phyloP scores from a whole-genome alignment of 495 filamentous ascomycete species.

The Tuber calosporum region DNA sequence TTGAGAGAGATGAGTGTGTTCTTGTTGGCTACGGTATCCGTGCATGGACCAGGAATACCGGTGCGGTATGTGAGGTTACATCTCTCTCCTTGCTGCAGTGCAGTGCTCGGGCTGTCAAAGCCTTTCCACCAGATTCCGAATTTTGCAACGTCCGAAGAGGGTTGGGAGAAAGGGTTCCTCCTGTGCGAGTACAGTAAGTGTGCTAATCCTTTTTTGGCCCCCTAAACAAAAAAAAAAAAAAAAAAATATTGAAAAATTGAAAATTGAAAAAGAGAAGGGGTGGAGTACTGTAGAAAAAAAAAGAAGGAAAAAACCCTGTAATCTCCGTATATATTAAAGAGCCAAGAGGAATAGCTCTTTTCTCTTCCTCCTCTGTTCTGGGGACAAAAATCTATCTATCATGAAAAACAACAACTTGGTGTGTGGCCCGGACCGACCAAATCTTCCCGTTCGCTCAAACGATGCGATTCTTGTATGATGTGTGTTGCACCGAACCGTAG shows the following conservation, averaged over 20 bases:
- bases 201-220: not conserved
- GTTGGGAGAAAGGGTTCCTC: constrained; percentile 16
- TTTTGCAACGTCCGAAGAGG: constrained; percentile 24
- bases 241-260: not conserved
- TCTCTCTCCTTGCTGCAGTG: constrained; percentile 1
- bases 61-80: constrained; percentile 28
- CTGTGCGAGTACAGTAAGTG: too few relatives aligned
- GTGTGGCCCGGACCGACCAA: not conserved
- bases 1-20: constrained; percentile 16
- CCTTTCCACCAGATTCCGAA: constrained; percentile 10
- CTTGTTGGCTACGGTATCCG: constrained; percentile 25
- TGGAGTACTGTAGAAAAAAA: too few relatives aligned
- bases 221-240: not conserved
- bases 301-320: constrained; percentile 16
- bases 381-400: not conserved
- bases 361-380: not conserved
- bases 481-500: not conserved
- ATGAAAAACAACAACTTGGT: not conserved
- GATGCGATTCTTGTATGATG: not conserved
- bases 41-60: constrained; percentile 29
- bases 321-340: constrained; percentile 16
- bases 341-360: not conserved
- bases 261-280: not conserved
- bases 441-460: not conserved
- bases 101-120: constrained; percentile 33